These are phyloP conservation scores for Eustoma russellianum DNA, from an alignment of 257 asterid genomes.

Conservation along the genomic window DNA sequence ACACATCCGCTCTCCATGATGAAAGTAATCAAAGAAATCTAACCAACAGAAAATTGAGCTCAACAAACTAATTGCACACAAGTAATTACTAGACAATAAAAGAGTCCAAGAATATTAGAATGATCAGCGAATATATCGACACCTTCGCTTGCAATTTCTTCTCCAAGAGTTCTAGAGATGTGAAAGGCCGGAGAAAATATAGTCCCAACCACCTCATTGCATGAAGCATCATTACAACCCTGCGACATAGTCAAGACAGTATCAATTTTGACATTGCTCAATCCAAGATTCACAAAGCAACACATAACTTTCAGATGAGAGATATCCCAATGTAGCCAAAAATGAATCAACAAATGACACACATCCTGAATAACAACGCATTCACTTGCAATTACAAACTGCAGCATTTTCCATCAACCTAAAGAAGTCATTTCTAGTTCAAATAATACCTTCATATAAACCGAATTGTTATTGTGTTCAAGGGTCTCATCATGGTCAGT, in stretches of 20 bases:
- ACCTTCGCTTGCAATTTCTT: constrained; percentile 57
- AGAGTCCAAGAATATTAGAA: not conserved
- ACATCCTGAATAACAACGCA: too few species aligned
- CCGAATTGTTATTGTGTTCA: constrained; percentile 18
- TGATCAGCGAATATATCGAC: constrained; percentile 2
- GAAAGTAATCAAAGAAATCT: constrained; percentile 53
- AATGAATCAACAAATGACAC: too few species aligned
- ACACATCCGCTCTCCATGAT: constrained; percentile 43
- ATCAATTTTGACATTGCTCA: too few species aligned
- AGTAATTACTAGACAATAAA: not conserved
- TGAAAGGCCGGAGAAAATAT: constrained; percentile 90
- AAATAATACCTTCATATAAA: constrained; percentile 33
- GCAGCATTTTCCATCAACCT: not conserved
- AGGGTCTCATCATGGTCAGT: constrained; percentile 27
- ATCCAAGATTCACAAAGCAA: too few species aligned
- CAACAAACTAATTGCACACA: constrained; percentile 4
- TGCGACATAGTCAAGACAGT: constrained; percentile 3
- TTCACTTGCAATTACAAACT: not conserved
- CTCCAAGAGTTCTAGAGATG: constrained; percentile 42
- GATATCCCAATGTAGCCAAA: too few species aligned
- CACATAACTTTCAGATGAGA: too few species aligned
- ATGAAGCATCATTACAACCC: constrained; percentile 39
- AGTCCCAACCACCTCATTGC: constrained; percentile 38
- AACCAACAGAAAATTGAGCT: constrained; percentile 15
- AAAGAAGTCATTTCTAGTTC: constrained; percentile 3